Conservation (phyloP, 805 yeast genomes). For the Komagataella kurtzmanii region DNA sequence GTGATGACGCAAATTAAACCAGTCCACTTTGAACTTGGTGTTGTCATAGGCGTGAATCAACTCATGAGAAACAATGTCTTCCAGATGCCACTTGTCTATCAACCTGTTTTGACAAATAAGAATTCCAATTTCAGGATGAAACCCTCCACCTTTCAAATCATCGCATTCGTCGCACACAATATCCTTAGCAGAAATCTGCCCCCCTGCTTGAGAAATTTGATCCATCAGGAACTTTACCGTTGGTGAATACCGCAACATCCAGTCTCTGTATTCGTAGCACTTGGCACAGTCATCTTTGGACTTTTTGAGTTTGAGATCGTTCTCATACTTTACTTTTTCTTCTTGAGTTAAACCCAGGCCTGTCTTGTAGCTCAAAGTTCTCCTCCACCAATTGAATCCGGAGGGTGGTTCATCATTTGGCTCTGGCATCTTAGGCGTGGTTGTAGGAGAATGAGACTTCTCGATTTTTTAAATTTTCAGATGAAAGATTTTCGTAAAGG, state of each 20-base stretch:
- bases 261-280: slow-evolving; percentile 68
- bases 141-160: slow-evolving; percentile 68
- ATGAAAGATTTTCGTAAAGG: background rate
- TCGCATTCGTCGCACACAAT: slow-evolving; percentile 77
- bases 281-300: slow-evolving; percentile 41
- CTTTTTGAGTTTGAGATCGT: slow-evolving; percentile 30
- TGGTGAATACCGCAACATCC: slow-evolving; percentile 74
- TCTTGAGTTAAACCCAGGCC: slow-evolving; percentile 47
- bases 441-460: background rate
- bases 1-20: slow-evolving; percentile 78
- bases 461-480: background rate
- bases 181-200: slow-evolving; percentile 30
- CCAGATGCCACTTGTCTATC: slow-evolving; percentile 62
- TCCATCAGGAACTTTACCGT: slow-evolving; percentile 78
- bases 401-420: background rate
- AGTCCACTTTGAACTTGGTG: slow-evolving; percentile 75
- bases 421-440: background rate
- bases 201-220: slow-evolving; percentile 54
- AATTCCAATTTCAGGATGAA: slow-evolving; percentile 81
- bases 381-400: slow-evolving; percentile 57
- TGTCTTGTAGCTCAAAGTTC: slow-evolving; percentile 56
- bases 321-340: slow-evolving; percentile 43
- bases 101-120: slow-evolving; percentile 78
- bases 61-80: slow-evolving; percentile 88
- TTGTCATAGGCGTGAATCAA: slow-evolving; percentile 89